Evolutionary conservation across 2,329 filamentous ascomycete genomes (phyloP), one percentile per base, ranked within the genome.

Genomic region (Stachybotrys echinatus): DNA sequence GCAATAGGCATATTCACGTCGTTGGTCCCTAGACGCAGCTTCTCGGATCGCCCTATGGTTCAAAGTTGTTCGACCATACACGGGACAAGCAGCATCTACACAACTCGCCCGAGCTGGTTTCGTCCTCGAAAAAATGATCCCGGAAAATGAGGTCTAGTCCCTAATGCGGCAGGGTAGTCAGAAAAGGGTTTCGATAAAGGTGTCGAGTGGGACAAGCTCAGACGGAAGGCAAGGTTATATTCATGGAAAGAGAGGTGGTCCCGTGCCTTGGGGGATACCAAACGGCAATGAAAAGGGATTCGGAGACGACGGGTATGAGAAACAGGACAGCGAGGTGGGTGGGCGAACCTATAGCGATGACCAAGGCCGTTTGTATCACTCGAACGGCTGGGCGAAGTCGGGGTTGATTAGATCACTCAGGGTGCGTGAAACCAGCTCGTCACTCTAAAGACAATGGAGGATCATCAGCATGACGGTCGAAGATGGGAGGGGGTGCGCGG

Each of bases 1-100:
- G 66, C 60, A 46, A 60, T 57, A 49, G 70, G 65, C 70, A 72
- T 72, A 19, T 61, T 63, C 54, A 23, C 54, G 56, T 49, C 40
- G 51, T 58, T 49, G 57, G 53, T 34, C 14, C 27, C 27, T 56
- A 49, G 50, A 52, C 50, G 53, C 51, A 56, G 46, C 50, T 59
- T 56, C 50, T 55, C 55, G 57, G 59, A 59, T 54, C 55, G 54
- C 49, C 51, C 54, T 56, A 44, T 59, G 50, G 38, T 49, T 54
- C 49, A 52, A 52, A 46, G 48, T 52, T 55, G 46, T 53, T 54
- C 49, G 51, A 62, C 56, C 58, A 63, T 61, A 43, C 52, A 62
- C 53, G 27, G 54, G 55, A 52, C 27, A 34, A 34, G 27, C 10
- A 34, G 27, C 27, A 34, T 34, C 27, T 34, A 34, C 27, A 34